Base-by-base conservation (phyloP, 495 filamentous ascomycete genomes). In the Penicillium verhagenii region DNA sequence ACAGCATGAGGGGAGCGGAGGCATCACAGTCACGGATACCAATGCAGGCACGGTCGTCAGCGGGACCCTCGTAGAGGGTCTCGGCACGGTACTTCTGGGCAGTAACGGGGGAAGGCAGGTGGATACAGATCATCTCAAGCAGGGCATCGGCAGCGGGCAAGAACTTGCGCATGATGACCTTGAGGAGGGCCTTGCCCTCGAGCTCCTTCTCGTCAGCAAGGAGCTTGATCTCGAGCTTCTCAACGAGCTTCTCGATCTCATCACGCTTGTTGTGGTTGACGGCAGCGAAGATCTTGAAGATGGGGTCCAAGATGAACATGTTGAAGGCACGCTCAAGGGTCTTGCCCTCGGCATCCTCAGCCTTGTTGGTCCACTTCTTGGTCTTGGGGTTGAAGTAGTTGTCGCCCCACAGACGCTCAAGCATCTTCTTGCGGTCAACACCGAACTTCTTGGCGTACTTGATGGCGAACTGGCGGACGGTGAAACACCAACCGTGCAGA, bases 401-500 rank as follows among this genome's bases (percentile, higher is more conserved):
- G 86, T 99, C 95, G 67, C 94, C 94, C 94, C 94, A 98, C 66
- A 98, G 89, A 85, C 95, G 92, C 81, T 96, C 91, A 86, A 97
- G 96, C 95, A 98, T 96, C 91, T 97, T 97, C 78, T 83, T 85
- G 76, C 89, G 90, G 84, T 98, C 95, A 67, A 98, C 95, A 86
- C 94, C 94, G 70, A 98, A 97, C 79, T 98, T 98, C 90, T 97
- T 97, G 72, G 94, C 89, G 79, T 97, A 98, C 71, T 87, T 87
- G 68, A 85, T 79, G 64, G 94, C 94, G 78, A 99, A 99, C 75
- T 99, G 95, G 65, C 94, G 90, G 80, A 99, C 82, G 62, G 94
- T 99, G 87, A 99, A 99, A 73, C 90, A 92, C 94, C 94, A 99
- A 74, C 94, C 94, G 80, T 99, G 94, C 58, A 99, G 94, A 87